Conservation (phyloP, 495 filamentous ascomycete genomes). For the Neurospora sp. region DNA sequence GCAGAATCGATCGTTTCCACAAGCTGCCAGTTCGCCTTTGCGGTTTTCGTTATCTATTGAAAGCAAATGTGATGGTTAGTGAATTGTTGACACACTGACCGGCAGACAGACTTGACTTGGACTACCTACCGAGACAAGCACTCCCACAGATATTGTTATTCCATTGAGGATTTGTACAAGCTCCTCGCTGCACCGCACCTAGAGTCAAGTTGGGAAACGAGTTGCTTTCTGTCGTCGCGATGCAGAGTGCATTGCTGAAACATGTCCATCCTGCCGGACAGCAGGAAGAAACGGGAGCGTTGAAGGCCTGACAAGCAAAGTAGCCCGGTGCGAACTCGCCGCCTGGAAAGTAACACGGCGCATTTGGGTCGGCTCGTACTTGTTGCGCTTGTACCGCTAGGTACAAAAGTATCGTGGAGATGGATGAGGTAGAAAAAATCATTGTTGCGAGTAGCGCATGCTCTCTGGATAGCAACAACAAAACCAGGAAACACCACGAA, state of each 20-base stretch:
- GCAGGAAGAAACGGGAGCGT: slow-evolving; percentile 14
- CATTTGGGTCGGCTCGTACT: slow-evolving; percentile 3
- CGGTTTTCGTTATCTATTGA: slow-evolving; percentile 7
- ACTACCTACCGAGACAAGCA: slow-evolving; percentile 24
- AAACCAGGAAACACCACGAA: neutral
- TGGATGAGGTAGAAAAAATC: neutral
- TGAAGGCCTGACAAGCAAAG: slow-evolving; percentile 15
- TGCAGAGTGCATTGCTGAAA: slow-evolving; percentile 25
- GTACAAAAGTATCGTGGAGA: neutral
- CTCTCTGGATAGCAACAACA: neutral
- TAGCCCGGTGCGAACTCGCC: slow-evolving; percentile 13
- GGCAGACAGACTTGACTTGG: neutral
- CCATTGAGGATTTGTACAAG: slow-evolving; percentile 25
- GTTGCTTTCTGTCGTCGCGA: slow-evolving; percentile 17
- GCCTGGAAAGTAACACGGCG: slow-evolving; percentile 24
- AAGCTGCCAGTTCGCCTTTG: slow-evolving; percentile 15
- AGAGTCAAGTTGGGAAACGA: slow-evolving; percentile 13
- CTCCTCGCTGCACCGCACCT: slow-evolving; percentile 15
- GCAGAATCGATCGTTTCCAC: slow-evolving; percentile 21
- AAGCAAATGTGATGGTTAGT: neutral
- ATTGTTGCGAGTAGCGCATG: neutral
- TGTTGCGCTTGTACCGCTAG: neutral
- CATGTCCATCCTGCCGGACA: slow-evolving; percentile 27
- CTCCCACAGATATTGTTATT: slow-evolving; percentile 21
- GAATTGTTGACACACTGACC: neutral